phyloP scores from a whole-genome alignment of 2,329 filamentous ascomycete species.

The Chrysosporium queenslandicum region DNA sequence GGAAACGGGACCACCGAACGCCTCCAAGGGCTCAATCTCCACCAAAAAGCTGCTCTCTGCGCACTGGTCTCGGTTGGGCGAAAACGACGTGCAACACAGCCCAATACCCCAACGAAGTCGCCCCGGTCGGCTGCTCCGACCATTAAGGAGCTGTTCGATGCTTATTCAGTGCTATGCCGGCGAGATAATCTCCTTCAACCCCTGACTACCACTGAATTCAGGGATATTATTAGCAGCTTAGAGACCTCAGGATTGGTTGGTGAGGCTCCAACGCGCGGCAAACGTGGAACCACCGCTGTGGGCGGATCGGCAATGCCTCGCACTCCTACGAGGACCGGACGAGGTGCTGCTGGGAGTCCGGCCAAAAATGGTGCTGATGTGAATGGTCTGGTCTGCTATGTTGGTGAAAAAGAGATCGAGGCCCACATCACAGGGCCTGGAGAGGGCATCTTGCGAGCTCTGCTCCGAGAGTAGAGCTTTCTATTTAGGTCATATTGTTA shows the following conservation, averaged over 20 bases:
- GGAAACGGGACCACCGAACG: conserved; percentile 79
- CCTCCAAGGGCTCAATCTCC: conserved; percentile 78
- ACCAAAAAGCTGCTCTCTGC: conserved; percentile 92
- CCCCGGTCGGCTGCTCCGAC: conserved; percentile 56
- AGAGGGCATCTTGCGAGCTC: conserved; percentile 35
- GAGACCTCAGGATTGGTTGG: conserved; percentile 77
- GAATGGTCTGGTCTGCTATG: conserved; percentile 65
- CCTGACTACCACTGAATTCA: conserved; percentile 82
- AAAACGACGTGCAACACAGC: conserved; percentile 29
- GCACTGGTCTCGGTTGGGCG: conserved; percentile 79
- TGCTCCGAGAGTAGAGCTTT: conserved; percentile 18
- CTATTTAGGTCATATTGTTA: conserved; percentile 12
- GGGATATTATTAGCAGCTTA: conserved; percentile 79
- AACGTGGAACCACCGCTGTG: conserved; percentile 47
- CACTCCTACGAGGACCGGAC: conserved; percentile 61
- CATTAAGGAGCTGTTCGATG: conserved; percentile 71
- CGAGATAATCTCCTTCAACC: conserved; percentile 82
- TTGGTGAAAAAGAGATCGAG: conserved; percentile 69
- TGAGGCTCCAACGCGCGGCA: conserved; percentile 57
- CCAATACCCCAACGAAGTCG: conserved; percentile 51
- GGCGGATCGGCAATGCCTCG: conserved; percentile 41
- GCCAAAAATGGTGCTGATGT: conserved; percentile 54
- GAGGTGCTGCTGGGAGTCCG: conserved; percentile 42
- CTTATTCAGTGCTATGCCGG: conserved; percentile 73
- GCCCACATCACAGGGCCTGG: conserved; percentile 53